These are phyloP conservation scores for Pythium inflatum DNA, from an alignment of 352 stramenopile species.

Conservation along the genomic window DNA sequence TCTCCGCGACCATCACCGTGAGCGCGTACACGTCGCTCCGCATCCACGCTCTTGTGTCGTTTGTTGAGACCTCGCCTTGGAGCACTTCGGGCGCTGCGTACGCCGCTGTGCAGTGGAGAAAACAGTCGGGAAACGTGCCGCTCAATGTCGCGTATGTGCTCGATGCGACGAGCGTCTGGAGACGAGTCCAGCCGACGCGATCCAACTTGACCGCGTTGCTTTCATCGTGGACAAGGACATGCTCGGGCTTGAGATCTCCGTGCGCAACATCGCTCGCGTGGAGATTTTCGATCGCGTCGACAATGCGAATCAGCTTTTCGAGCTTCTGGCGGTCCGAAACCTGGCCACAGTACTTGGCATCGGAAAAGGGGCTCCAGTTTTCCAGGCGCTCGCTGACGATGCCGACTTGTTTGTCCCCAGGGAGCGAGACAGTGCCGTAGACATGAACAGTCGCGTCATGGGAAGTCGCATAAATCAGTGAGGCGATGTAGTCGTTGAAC, in stretches of 20 bases:
- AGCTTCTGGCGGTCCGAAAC: background rate
- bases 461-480: background rate
- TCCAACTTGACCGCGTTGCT: background rate
- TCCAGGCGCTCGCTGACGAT: background rate
- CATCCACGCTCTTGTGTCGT: constrained; percentile 1
- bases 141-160: background rate
- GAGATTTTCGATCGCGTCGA: background rate
- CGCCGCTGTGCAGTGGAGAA: constrained; percentile 14
- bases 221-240: background rate
- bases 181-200: background rate
- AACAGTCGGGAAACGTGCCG: constrained; percentile 5
- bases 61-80: background rate
- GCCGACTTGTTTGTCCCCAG: background rate
- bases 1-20: background rate
- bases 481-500: background rate
- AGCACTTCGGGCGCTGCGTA: constrained; percentile 18
- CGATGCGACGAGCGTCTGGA: constrained; percentile 5
- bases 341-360: background rate
- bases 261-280: background rate
- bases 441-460: background rate
- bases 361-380: background rate
- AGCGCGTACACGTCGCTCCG: constrained; percentile 5
- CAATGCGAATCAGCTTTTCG: background rate
- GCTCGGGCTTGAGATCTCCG: background rate
- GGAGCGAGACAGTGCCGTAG: background rate